Conservation (phyloP, 805 yeast genomes). For the Wickerhamiella galacta region DNA sequence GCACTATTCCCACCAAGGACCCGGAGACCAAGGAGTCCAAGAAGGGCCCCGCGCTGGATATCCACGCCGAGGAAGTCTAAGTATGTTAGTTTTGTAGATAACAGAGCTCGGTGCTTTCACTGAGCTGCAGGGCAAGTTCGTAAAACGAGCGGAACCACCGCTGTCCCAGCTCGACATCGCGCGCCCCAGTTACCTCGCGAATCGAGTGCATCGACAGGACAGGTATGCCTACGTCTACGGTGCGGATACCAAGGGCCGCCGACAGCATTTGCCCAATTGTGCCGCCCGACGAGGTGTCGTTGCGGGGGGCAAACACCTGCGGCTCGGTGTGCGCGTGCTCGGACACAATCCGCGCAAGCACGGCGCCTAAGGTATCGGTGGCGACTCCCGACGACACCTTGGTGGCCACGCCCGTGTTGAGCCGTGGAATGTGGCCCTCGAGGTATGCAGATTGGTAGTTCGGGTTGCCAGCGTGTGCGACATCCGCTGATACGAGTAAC, state of each 20-base stretch:
- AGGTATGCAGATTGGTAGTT: conserved; percentile 46
- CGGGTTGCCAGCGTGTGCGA: conserved; percentile 64
- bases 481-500: conserved; percentile 65
- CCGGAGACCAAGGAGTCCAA: no score
- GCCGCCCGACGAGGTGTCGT: conserved; percentile 71
- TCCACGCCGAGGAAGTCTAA: no score
- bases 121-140: conserved; percentile 24
- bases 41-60: no score
- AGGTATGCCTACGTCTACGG: conserved; percentile 64
- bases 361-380: conserved; percentile 58
- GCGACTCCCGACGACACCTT: conserved; percentile 77
- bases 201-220: conserved; percentile 78
- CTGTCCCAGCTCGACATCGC: conserved; percentile 55
- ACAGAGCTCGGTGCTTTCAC: no score
- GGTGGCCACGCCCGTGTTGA: conserved; percentile 62
- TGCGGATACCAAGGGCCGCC: conserved; percentile 25
- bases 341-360: conserved; percentile 53
- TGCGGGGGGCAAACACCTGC: conserved; percentile 72
- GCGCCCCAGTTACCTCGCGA: conserved; percentile 62
- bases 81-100: no score
- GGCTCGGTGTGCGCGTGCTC: conserved; percentile 40
- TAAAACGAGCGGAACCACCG: conserved; percentile 55
- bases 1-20: conserved; percentile 5
- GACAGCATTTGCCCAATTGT: conserved; percentile 55
- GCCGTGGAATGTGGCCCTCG: conserved; percentile 59